Base-by-base conservation (phyloP, 345 rosid genomes). In the Anastatica hierochuntica region DNA sequence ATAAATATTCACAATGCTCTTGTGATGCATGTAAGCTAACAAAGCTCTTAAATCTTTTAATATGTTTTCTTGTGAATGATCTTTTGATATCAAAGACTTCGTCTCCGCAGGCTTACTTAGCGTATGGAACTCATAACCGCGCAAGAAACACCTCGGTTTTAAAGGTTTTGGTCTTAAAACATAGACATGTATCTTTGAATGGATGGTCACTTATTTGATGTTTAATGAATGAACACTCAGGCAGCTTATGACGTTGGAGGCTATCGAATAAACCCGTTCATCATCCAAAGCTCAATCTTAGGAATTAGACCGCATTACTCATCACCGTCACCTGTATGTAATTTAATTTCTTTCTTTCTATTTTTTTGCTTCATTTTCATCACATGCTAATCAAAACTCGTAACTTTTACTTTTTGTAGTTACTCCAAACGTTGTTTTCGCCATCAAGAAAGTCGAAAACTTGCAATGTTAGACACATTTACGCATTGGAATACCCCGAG, bases 181-280 rank as follows among this genome's bases (percentile, higher is more conserved):
- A n/a, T n/a, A n/a, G n/a, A n/a, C n/a, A n/a, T n/a, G n/a, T n/a
- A n/a, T n/a, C n/a, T n/a, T n/a, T n/a, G n/a, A n/a, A n/a, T n/a
- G n/a, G n/a, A n/a, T n/a, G n/a, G n/a, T n/a, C n/a, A n/a, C n/a
- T n/a, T n/a, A n/a, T n/a, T n/a, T n/a, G n/a, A n/a, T n/a, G n/a
- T n/a, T n/a, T n/a, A n/a, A n/a, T n/a, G n/a, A n/a, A n/a, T n/a
- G n/a, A n/a, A n/a, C n/a, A n/a, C 53, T 53, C 76, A 88, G 97
- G 92, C 97, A 21, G 78, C 81, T 56, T 88, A 82, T 57, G 81
- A 81, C 43, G 76, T 88, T 49, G 95, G 97, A 41, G 97, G 97
- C 58, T 79, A 61, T 17, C 64, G 71, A 49, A 49, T 85, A 43
- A 77, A 81, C 46, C 85, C 97, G 19, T 72, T 69, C 56, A 38